phyloP scores from a whole-genome alignment of 2,329 filamentous ascomycete species.

The Hymenoscyphus albidus region DNA sequence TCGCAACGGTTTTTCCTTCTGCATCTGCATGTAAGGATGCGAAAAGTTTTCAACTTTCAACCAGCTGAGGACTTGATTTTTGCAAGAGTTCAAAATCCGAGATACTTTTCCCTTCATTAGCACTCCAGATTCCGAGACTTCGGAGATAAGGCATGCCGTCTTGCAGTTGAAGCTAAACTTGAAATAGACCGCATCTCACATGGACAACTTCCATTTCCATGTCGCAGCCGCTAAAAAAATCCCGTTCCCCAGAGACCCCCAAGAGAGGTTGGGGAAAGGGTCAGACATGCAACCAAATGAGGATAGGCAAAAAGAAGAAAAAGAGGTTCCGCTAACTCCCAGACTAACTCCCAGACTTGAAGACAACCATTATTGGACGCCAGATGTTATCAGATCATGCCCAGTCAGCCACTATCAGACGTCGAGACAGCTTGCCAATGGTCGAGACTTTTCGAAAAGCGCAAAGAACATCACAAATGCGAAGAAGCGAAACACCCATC shows the following conservation, averaged over 20 bases:
- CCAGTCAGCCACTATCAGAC: slow-evolving; percentile 9
- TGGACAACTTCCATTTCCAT: not conserved
- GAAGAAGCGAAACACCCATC: not conserved
- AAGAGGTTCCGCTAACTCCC: not conserved
- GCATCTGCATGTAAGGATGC: not conserved
- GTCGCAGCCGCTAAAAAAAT: not conserved
- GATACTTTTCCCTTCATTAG: not conserved
- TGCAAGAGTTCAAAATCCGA: not conserved
- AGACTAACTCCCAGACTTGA: not conserved
- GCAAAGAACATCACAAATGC: not conserved
- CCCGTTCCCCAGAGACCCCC: not conserved
- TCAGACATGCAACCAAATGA: not conserved
- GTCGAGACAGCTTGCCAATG: not conserved
- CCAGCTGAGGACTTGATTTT: not conserved
- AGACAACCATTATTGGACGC: slow-evolving; percentile 2
- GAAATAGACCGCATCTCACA: slow-evolving; percentile 2
- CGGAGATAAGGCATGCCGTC: slow-evolving; percentile 1
- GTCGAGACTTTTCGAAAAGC: not conserved
- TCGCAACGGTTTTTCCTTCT: not conserved
- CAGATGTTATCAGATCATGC: not conserved
- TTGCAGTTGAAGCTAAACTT: not conserved
- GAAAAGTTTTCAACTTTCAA: not conserved
- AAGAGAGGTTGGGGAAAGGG: not conserved
- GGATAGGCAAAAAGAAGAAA: not conserved
- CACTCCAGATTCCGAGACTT: not conserved